phyloP scores from a whole-genome alignment of 2,329 filamentous ascomycete genomes.

The Ophiostoma populinum region DNA sequence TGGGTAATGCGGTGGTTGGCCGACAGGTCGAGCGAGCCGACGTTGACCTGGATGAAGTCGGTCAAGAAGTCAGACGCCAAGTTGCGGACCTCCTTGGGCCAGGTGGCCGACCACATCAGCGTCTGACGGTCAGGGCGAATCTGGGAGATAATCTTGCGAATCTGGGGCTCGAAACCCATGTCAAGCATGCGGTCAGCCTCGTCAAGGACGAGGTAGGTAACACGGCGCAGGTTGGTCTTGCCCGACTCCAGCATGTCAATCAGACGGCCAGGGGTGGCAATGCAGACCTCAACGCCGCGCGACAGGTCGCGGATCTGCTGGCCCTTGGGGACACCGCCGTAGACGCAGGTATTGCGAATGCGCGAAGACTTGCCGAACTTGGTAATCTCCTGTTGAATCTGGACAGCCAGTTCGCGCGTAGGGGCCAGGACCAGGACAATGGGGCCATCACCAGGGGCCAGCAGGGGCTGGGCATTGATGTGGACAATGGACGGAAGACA shows the following conservation, averaged over 20 bases:
- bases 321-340: slow-evolving; percentile 96
- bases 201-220: slow-evolving; percentile 95
- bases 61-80: slow-evolving; percentile 80
- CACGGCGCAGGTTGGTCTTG: slow-evolving; percentile 93
- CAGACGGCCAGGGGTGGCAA: slow-evolving; percentile 90
- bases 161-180: slow-evolving; percentile 99
- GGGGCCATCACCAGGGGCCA: slow-evolving; percentile 85
- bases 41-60: slow-evolving; percentile 98
- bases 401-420: slow-evolving; percentile 92
- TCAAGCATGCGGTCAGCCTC: slow-evolving; percentile 99
- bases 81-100: slow-evolving; percentile 95
- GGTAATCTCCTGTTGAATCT: slow-evolving; percentile 96
- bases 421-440: slow-evolving; percentile 93
- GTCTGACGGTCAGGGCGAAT: slow-evolving; percentile 97
- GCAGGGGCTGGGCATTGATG: slow-evolving; percentile 96
- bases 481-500: slow-evolving; percentile 96
- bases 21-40: slow-evolving; percentile 86
- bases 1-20: slow-evolving; percentile 97
- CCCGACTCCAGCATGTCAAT: slow-evolving; percentile 98
- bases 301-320: slow-evolving; percentile 90
- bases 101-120: slow-evolving; percentile 99
- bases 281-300: slow-evolving; percentile 94
- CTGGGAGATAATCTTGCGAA: slow-evolving; percentile 95
- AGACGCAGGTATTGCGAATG: slow-evolving; percentile 97
- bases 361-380: slow-evolving; percentile 97